These are phyloP conservation scores for Rhizoctonia solani DNA, from an alignment of 1,284 basidiomycete species.

Conservation along the genomic window DNA sequence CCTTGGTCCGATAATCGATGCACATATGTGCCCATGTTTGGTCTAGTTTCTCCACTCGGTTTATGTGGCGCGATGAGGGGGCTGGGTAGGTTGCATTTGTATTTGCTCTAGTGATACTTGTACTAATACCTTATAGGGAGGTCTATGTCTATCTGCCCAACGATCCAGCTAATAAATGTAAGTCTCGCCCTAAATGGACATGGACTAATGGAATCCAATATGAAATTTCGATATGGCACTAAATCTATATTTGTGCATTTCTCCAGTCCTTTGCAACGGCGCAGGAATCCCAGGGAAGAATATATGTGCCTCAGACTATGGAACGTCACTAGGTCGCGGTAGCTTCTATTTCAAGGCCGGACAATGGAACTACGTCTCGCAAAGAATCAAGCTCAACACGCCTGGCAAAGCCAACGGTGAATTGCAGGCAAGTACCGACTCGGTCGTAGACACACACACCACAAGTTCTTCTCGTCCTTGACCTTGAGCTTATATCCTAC, in stretches of 20 bases:
- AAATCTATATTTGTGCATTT: background rate
- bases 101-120: background rate
- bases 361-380: conserved; percentile 61
- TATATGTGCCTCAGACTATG: conserved; percentile 51
- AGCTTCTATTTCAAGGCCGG: conserved; percentile 54
- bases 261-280: conserved; percentile 6
- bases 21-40: background rate
- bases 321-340: conserved; percentile 62
- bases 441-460: too few species aligned
- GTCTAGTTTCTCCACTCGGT: conserved; percentile 14
- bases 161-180: background rate
- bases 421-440: conserved; percentile 9
- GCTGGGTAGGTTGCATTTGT: background rate
- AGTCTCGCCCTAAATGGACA: background rate
- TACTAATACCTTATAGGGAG: background rate
- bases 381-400: conserved; percentile 65
- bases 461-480: too few species aligned
- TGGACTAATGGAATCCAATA: background rate
- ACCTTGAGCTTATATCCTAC: too few species aligned
- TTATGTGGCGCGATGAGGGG: conserved; percentile 28
- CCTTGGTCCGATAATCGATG: too few species aligned
- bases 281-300: conserved; percentile 3
- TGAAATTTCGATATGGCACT: too few species aligned
- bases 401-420: conserved; percentile 47
- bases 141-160: conserved; percentile 17